Base-by-base conservation (phyloP, 345 rosid species). In the Lenwebbia sp. region DNA sequence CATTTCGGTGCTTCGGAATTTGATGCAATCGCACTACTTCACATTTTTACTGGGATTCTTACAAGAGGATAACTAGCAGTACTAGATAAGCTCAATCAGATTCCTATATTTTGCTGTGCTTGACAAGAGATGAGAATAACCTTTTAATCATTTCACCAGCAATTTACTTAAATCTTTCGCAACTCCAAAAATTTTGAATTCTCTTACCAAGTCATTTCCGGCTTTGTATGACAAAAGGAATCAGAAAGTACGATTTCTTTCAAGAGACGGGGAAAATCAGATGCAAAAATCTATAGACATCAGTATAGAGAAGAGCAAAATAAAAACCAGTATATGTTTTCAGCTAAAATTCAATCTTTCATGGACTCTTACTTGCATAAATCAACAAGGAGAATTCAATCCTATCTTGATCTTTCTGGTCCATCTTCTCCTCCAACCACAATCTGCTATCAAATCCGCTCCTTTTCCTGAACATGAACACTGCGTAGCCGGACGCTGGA, bases 381-480 rank as follows among this genome's bases (percentile, higher is more conserved):
- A 88, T 88, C 89, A 85, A 47, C 50, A 88, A 83, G 33, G 89
- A 85, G 87, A 88, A 88, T 40, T 88, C 87, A 28, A 21, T 76
- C 33, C 84, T 75, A 37, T 85, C 83, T 13, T 85, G 55, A 21
- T 75, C 89, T 54, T 85, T 85, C 40, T 65, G 86, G 54, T 54
- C 54, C 84, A 83, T 47, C 62, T 85, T 85, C 87, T 88, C 87
- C 53, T 88, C 87, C 56, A 88, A 41, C 89, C 87, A 85, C 83
- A 88, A 54, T 82, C 89, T 83, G 89, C 87, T 83, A 55, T 88
- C 89, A 49, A 88, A 50, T 25, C 84, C 85, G 51, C 85, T 85
- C 87, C 89, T 88, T n/a, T 86, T 88, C 87, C 89, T 58, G 75
- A 88, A 88, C 89, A 85, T 83, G 89, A 88, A 88, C 81, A 88